Evolutionary conservation across 108 stramenopile genomes (phyloP).

Genomic region (Licmophora abbreviata): DNA sequence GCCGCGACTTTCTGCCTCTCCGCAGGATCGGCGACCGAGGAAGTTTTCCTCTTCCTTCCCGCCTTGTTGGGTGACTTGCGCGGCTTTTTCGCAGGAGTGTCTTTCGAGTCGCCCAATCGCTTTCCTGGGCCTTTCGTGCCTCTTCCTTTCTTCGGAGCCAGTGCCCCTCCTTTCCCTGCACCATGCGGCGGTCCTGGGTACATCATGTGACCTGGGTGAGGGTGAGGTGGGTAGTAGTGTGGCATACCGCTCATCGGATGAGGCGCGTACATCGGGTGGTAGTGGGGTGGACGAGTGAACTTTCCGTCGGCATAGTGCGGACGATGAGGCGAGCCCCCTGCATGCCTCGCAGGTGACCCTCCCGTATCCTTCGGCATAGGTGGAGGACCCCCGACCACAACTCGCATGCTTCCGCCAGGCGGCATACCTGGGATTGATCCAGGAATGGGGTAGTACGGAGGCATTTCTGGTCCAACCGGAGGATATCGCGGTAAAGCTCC

Average conservation of each 20-base stretch:
- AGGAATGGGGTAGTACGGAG: constrained; percentile 12
- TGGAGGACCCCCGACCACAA: constrained; percentile 43
- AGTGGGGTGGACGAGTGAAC: constrained; percentile 7
- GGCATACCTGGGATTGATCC: constrained; percentile 21
- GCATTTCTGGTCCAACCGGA: not conserved
- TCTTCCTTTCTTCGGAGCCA: constrained; percentile 11
- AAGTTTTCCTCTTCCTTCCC: constrained; percentile 29
- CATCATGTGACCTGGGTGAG: constrained; percentile 24
- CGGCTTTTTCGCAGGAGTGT: constrained; percentile 9
- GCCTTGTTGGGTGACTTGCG: constrained; percentile 27
- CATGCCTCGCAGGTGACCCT: constrained; percentile 18
- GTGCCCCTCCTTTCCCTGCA: constrained; percentile 9
- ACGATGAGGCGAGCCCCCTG: constrained; percentile 13
- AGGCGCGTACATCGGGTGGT: constrained; percentile 17
- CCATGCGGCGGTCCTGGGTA: constrained; percentile 15
- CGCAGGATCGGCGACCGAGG: constrained; percentile 15
- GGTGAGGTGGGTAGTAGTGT: not conserved
- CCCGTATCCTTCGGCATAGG: constrained; percentile 13
- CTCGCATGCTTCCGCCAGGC: constrained; percentile 39
- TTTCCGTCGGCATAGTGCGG: constrained; percentile 13
- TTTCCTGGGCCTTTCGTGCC: no score
- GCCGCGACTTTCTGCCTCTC: constrained; percentile 49
- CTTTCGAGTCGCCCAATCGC: constrained; percentile 9
- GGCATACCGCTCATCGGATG: no score
- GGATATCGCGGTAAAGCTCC: not conserved